Base-by-base conservation (phyloP, 345 rosid genomes). In the Lepidium africanum region DNA sequence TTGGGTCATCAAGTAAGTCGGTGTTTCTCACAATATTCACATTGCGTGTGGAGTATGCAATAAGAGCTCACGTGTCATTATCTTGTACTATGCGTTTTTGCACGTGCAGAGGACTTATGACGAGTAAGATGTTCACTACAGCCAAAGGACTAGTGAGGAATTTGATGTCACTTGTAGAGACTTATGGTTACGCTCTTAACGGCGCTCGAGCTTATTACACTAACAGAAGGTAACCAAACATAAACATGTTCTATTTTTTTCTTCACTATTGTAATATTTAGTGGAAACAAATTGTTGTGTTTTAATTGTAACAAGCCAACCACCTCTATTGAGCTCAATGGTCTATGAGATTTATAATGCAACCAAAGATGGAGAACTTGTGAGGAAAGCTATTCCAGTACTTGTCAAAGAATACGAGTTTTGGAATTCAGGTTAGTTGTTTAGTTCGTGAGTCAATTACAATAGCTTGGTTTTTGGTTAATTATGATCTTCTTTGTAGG, bases 321-420 rank as follows among this genome's bases (percentile, higher is more conserved):
- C 99, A 39, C 97, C 99, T 15, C 84, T 94, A 10, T 77, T 94
- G 21, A 89, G 93, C 79, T 82, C 99, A 65, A 91, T 91, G 99
- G 81, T 94, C 38, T 48, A 50, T 10, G 90, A 78, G 50, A 83
- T 91, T 71, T 89, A 84, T 67, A 77, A 79, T 7, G 78, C 59
- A 36, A 91, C 99, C n/a, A 79, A 76, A 50, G 97, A 89, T 59
- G 63, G 64, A 30, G 84, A 86, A 48, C 79, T 89, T 60, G 79
- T 82, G 47, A 72, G 8, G 59, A 74, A 74, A 59, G 78, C 92
- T 50, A 76, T 91, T 32, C 96, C 90, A 41, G 81, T 85, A 21
- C 83, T 94, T 76, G 69, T 89, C 65, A 86, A 81, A 72, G 99
- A 95, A 56, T 77, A 89, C 70, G 13, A 78, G 11, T 95, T 87